Conservation (phyloP, 2,329 filamentous ascomycete genomes). For the Fragosphaeria purpurea region DNA sequence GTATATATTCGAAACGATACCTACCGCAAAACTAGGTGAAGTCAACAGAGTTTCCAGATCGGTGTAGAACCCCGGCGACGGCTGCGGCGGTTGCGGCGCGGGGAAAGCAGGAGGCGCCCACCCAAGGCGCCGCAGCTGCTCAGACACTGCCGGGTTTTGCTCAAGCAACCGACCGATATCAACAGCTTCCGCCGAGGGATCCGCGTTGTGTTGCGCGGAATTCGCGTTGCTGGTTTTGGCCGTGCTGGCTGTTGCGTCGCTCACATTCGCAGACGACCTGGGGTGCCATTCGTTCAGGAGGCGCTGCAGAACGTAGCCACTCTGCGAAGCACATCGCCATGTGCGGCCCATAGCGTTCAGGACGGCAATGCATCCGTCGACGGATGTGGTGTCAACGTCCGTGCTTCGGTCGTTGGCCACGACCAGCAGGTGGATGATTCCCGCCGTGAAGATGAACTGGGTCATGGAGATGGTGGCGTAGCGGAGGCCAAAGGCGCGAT, state of each 20-base stretch:
- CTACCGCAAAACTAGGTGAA: neutral
- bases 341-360: neutral
- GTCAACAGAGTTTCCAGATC: neutral
- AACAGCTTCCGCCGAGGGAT: neutral
- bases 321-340: neutral
- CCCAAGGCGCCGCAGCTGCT: neutral
- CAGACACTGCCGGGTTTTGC: neutral
- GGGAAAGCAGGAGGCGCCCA: neutral
- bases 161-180: neutral
- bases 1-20: neutral
- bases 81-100: neutral
- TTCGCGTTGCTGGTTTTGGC: no score
- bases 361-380: neutral
- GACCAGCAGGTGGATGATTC: neutral
- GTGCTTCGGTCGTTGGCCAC: neutral
- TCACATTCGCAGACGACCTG: neutral
- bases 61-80: neutral
- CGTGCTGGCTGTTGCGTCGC: neutral
- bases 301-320: neutral
- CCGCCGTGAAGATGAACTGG: neutral
- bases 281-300: neutral
- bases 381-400: neutral
- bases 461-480: neutral
- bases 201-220: neutral
- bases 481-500: neutral